Evolutionary conservation across 495 filamentous ascomycete species (phyloP), one percentile per base, ranked within the genome.

Genomic region (Trichoderma orchidacearum): DNA sequence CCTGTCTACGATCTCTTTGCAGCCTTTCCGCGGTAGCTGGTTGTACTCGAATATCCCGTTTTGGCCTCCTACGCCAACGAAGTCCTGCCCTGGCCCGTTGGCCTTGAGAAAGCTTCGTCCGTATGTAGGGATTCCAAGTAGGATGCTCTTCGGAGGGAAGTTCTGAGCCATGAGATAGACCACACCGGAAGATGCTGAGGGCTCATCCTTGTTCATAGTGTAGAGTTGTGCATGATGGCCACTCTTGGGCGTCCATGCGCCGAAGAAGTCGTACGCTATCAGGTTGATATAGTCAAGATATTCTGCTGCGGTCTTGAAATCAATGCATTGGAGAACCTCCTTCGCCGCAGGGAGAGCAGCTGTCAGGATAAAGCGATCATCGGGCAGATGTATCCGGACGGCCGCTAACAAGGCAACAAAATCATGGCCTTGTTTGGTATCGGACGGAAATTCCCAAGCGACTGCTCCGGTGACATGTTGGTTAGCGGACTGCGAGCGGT

Each of bases 271-370:
- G 60, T 89, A 89, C 25, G 80, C 81, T 83, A 92, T 90, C 17
- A 95, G 74, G 67, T 94, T 92, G 78, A 89, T 89, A 64, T 89
- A 87, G 68, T 95, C 88, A 36, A 95, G 75, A 54, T 87, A 82
- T 41, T 78, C 67, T 21, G 82, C 74, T 1, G 85, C 82, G 30
- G 75, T 71, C 38, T 70, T 69, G 15, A 95, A 75, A 64, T 91
- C 80, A 62, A 96, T 93, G 63, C 91, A 77, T 57, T 82, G 78
- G 31, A 96, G 69, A 0, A 84, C 79, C 79, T 83, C 83, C 67
- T 83, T 79, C 5, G 83, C 81, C 13, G 86, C 87, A n/a, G 90
- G 88, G 1, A 96, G 78, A 32, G 86, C 86, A 30, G 88, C 85
- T n/a, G 86, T 86, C 9, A 96, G 68, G 21, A 88, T 72, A 64